Evolutionary conservation across 441 rosid species (phyloP).

Genomic region (Flueggea neowawraea): DNA sequence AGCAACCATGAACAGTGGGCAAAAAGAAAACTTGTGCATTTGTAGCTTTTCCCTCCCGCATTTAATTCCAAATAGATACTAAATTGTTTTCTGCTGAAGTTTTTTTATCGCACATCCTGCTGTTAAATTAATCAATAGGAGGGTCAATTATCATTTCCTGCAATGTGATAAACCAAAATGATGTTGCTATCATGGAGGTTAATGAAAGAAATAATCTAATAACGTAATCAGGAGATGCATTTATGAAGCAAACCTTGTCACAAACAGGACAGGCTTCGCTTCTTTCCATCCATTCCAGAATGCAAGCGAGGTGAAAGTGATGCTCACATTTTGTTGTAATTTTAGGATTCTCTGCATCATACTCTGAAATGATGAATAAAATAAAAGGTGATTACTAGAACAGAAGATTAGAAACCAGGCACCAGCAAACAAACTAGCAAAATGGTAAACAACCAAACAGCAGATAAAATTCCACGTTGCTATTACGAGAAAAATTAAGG

Average conservation of each 20-base stretch:
- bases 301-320: conserved; percentile 97
- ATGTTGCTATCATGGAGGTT: conserved; percentile 2
- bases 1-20: conserved; percentile 10
- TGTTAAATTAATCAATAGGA: conserved; percentile 35
- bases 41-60: conserved; percentile 19
- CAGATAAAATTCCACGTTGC: neutral
- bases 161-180: conserved; percentile 17
- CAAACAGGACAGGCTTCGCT: conserved; percentile 96
- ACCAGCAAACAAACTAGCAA: neutral
- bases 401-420: neutral
- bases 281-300: conserved; percentile 99
- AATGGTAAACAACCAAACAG: neutral
- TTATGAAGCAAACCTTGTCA: conserved; percentile 47
- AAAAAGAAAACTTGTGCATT: conserved; percentile 10
- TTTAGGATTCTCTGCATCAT: conserved; percentile 84
- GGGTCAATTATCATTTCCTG: conserved; percentile 76
- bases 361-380: conserved; percentile 35
- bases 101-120: conserved; percentile 3
- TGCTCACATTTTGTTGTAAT: conserved; percentile 82
- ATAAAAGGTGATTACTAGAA: neutral
- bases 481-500: neutral
- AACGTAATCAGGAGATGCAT: no score
- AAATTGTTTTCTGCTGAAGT: neutral
- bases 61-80: conserved; percentile 7
- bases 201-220: neutral